phyloP scores from a whole-genome alignment of 108 stramenopile species.

The Cylindrotheca fusiformis region DNA sequence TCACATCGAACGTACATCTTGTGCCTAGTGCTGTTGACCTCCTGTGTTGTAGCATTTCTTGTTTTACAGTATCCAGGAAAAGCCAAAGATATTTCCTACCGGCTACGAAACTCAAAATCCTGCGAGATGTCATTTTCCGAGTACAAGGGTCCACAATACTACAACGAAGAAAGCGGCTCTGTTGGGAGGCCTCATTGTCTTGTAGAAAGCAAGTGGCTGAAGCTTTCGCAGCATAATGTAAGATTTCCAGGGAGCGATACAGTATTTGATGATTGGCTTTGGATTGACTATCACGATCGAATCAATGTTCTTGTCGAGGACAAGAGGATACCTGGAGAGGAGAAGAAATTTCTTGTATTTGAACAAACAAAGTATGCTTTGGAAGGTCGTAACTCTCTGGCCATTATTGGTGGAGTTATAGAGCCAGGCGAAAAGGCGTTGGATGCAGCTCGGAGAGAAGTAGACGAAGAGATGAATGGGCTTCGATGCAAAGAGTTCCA shows the following conservation, averaged over 20 bases:
- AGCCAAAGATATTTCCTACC: too few relatives aligned
- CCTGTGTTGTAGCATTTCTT: too few relatives aligned
- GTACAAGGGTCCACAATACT: constrained; percentile 38
- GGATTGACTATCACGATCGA: constrained; percentile 87
- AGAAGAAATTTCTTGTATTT: constrained; percentile 59
- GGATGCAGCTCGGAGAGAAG: constrained; percentile 63
- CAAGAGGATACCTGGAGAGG: constrained; percentile 12
- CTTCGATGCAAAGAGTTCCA: constrained; percentile 48
- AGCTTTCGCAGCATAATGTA: constrained; percentile 67
- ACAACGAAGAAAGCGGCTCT: constrained; percentile 28
- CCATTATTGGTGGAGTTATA: constrained; percentile 80
- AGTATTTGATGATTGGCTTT: constrained; percentile 80
- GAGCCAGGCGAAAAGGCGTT: constrained; percentile 65
- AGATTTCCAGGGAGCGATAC: constrained; percentile 31
- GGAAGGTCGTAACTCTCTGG: constrained; percentile 48
- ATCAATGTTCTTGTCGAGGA: constrained; percentile 81
- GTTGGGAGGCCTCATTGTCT: constrained; percentile 46
- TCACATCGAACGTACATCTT: too few relatives aligned
- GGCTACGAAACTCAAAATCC: neutral
- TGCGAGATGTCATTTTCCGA: constrained; percentile 28
- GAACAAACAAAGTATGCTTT: constrained; percentile 83
- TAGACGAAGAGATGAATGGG: constrained; percentile 65
- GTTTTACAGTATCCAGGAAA: too few relatives aligned
- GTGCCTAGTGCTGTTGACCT: too few relatives aligned
- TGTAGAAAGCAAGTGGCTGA: constrained; percentile 73